phyloP scores from a whole-genome alignment of 768 basidiomycete genomes.

The Suillus clintonianus region DNA sequence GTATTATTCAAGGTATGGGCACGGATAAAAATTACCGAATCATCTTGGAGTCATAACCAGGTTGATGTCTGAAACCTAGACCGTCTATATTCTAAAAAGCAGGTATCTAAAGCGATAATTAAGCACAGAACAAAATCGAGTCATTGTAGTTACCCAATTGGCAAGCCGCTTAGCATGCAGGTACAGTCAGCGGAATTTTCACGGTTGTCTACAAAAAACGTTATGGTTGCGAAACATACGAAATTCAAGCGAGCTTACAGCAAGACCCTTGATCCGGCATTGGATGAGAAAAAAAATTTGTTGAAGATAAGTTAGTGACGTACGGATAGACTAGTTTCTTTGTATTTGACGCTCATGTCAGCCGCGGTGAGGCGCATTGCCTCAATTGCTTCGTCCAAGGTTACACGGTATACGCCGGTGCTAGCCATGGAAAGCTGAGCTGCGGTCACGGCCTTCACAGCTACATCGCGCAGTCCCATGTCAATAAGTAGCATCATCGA shows the following conservation, averaged over 20 bases:
- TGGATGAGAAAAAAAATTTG: not conserved
- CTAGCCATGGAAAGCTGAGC: slow-evolving; percentile 95
- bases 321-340: slow-evolving; percentile 92
- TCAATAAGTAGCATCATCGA: not conserved
- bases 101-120: not conserved
- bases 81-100: not conserved
- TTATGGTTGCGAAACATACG: slow-evolving; percentile 11
- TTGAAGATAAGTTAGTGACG: slow-evolving; percentile 24
- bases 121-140: not conserved
- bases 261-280: slow-evolving; percentile 47
- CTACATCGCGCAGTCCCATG: slow-evolving; percentile 35
- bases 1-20: not conserved
- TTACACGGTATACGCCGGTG: slow-evolving; percentile 83
- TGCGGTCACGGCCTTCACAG: slow-evolving; percentile 91
- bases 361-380: slow-evolving; percentile 91
- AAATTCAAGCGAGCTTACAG: slow-evolving; percentile 40
- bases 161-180: slow-evolving; percentile 59
- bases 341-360: slow-evolving; percentile 96
- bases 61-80: not conserved
- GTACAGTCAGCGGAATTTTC: slow-evolving; percentile 82
- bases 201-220: slow-evolving; percentile 57
- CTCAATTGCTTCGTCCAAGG: slow-evolving; percentile 92
- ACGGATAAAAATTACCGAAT: not conserved
- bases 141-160: not conserved
- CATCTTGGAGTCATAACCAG: not conserved